These are phyloP conservation scores for Podila horticola DNA, from an alignment of 192 early-diverging fungal species.

Conservation along the genomic window DNA sequence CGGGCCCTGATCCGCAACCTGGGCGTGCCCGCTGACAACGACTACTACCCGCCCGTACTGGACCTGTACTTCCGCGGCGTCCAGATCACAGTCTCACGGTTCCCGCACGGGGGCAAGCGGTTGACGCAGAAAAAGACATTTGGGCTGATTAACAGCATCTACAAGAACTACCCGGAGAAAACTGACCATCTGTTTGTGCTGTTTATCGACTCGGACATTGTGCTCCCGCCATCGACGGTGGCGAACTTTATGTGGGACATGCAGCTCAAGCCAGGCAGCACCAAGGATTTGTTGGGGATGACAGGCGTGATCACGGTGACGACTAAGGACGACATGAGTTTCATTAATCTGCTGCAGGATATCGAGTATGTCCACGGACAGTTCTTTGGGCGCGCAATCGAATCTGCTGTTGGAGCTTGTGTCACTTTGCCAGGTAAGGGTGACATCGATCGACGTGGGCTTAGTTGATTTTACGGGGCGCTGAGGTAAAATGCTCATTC, in stretches of 20 bases:
- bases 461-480: neutral
- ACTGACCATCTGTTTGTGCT: slow-evolving; percentile 49
- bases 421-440: slow-evolving; percentile 52
- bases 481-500: neutral
- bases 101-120: slow-evolving; percentile 65
- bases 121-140: slow-evolving; percentile 61
- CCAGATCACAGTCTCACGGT: slow-evolving; percentile 46
- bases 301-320: slow-evolving; percentile 26
- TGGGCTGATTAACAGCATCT: slow-evolving; percentile 24
- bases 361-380: slow-evolving; percentile 59
- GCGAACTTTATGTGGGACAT: slow-evolving; percentile 48
- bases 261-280: slow-evolving; percentile 11
- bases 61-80: slow-evolving; percentile 44
- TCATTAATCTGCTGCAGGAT: slow-evolving; percentile 54
- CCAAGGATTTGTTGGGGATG: slow-evolving; percentile 15
- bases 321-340: slow-evolving; percentile 28
- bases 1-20: slow-evolving; percentile 22
- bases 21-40: slow-evolving; percentile 11
- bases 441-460: neutral
- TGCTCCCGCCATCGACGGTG: slow-evolving; percentile 40
- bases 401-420: slow-evolving; percentile 47
- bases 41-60: slow-evolving; percentile 15
- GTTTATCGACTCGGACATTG: slow-evolving; percentile 63
- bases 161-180: slow-evolving; percentile 21
- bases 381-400: slow-evolving; percentile 45